Percentiles rank a stretch among this genome's conserved stretches.
These are phyloP conservation scores for Tylopilus intermedius DNA, from an alignment of 768 basidiomycete genomes.

Conservation along the genomic window DNA sequence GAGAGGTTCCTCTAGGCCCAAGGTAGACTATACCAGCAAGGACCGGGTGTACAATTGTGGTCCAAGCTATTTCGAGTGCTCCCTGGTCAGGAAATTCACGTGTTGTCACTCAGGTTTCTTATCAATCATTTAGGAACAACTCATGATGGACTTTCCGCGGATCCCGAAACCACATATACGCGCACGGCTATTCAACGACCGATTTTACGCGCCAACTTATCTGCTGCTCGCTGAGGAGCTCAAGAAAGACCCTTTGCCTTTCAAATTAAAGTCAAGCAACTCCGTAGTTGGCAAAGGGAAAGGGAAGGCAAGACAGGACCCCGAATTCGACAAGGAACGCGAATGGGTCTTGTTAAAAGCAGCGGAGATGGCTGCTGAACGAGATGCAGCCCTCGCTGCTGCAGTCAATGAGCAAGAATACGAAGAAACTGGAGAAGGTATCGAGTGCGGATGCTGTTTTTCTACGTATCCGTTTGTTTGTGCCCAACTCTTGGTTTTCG, in stretches of 20 bases:
- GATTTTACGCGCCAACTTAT: slow-evolving; percentile 65
- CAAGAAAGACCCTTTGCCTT: slow-evolving; percentile 30
- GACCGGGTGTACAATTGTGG: slow-evolving; percentile 44
- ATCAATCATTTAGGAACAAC: slow-evolving; percentile 38
- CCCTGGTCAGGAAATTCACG: slow-evolving; percentile 38
- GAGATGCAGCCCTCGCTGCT: slow-evolving; percentile 30
- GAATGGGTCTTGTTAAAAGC: slow-evolving; percentile 44
- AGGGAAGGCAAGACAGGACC: slow-evolving; percentile 35
- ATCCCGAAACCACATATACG: slow-evolving; percentile 55
- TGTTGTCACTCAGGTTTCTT: not conserved
- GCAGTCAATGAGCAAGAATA: slow-evolving; percentile 38
- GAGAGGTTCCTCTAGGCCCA: slow-evolving; percentile 34
- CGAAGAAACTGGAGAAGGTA: slow-evolving; percentile 50
- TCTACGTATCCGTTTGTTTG: slow-evolving; percentile 64
- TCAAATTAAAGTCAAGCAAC: slow-evolving; percentile 33
- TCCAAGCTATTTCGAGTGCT: slow-evolving; percentile 43
- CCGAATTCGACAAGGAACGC: slow-evolving; percentile 41
- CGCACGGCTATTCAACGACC: slow-evolving; percentile 31
- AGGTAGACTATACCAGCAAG: slow-evolving; percentile 51
- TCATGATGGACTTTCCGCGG: slow-evolving; percentile 53
- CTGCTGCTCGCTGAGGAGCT: slow-evolving; percentile 42
- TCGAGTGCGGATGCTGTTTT: slow-evolving; percentile 91
- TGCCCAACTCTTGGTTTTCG: slow-evolving; percentile 7
- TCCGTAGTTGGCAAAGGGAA: slow-evolving; percentile 39
- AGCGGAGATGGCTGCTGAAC: slow-evolving; percentile 21